Evolutionary conservation across 1,284 basidiomycete genomes (phyloP), one percentile per base, ranked within the genome.

Genomic region (Cryptococcus sp.): DNA sequence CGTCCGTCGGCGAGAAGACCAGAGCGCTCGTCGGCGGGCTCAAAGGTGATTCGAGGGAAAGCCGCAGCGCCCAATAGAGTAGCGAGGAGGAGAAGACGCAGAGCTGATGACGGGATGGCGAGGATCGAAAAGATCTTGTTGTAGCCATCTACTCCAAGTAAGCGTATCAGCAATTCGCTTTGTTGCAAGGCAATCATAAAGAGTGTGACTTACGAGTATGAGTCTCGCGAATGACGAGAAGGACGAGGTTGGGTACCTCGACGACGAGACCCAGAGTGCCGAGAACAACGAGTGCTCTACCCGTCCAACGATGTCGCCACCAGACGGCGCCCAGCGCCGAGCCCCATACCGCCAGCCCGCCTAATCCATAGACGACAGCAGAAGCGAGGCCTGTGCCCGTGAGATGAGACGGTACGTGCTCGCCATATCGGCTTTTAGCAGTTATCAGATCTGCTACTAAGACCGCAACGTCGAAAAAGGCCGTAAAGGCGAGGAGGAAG

Each of bases 231-330:
- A 70, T 52, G 6, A 75, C 66, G n/a, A 70, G 52, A 15, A 73
- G 57, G 1, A 75, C 68, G 20, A 77, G 56, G 45, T 72, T 73
- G 1, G 71, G 68, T 7, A 73, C 63, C 50, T 77, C 74, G n/a
- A 62, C 57, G 0, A 67, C 65, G 10, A 73, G 59, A 5, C 60
- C 75, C 15, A 74, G 49, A 2, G 62, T 44, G 1, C 64, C 65
- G 27, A 77, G 61, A 10, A 69, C 38, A 7, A 71, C 56, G 45
- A 77, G 51, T 38, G 40, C 57, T 44, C 62, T 63, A 31, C 67
- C 67, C 0, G 67, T 69, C 68, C 72, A 77, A 35, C 62, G 69
- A 11, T 59, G 61, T 23, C 74, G 63, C 67, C 66, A 76, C 54
- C 71, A 69, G 5, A 64, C 61, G 1, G 69, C 57, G 22, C 72